These are phyloP conservation scores for Groenewaldozyma auringiensis DNA, from an alignment of 1,139 yeast species.

Conservation along the genomic window DNA sequence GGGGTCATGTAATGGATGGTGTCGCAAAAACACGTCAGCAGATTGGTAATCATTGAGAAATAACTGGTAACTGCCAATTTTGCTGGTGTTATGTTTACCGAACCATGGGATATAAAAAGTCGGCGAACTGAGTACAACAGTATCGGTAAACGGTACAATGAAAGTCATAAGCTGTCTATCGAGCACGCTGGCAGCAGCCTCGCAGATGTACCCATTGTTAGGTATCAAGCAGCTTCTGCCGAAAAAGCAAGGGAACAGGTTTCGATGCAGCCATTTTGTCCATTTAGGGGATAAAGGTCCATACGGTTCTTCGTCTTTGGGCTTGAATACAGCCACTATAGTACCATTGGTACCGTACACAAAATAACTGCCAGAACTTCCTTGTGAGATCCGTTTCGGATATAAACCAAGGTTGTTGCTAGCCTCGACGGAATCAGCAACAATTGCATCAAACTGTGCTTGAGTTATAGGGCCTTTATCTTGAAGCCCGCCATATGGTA, in stretches of 20 bases:
- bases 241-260: slow-evolving; percentile 68
- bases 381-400: slow-evolving; percentile 53
- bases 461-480: slow-evolving; percentile 30
- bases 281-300: slow-evolving; percentile 74
- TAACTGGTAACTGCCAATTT: slow-evolving; percentile 62
- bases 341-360: slow-evolving; percentile 35
- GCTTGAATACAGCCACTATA: slow-evolving; percentile 59
- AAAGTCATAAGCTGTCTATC: slow-evolving; percentile 52
- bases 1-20: slow-evolving; percentile 40
- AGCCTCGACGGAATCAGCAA: slow-evolving; percentile 21
- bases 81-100: slow-evolving; percentile 40
- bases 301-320: slow-evolving; percentile 76
- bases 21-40: slow-evolving; percentile 52
- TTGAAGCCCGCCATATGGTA: slow-evolving; percentile 30
- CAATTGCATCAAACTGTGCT: slow-evolving; percentile 22
- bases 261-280: slow-evolving; percentile 74
- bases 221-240: slow-evolving; percentile 70
- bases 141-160: slow-evolving; percentile 62
- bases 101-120: slow-evolving; percentile 50
- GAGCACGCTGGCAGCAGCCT: slow-evolving; percentile 60
- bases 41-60: slow-evolving; percentile 53
- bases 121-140: slow-evolving; percentile 46
- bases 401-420: slow-evolving; percentile 36
- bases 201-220: slow-evolving; percentile 64
- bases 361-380: slow-evolving; percentile 70